Conservation (phyloP, 176 grass and related monocot genomes). For the Raddia distichophylla region DNA sequence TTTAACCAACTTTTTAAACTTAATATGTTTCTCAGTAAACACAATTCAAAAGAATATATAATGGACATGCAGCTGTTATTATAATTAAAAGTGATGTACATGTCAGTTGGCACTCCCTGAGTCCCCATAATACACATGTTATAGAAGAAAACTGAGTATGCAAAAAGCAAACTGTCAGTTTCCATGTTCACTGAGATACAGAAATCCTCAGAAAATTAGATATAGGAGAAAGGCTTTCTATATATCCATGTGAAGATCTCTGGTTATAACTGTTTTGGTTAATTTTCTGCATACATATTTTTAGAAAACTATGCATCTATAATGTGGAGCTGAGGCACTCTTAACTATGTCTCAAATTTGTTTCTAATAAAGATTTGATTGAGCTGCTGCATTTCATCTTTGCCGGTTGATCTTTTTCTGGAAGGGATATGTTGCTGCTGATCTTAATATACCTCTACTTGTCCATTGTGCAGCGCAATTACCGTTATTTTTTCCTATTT, state of each 20-base stretch:
- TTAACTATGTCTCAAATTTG: conserved; percentile 9
- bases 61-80: not conserved
- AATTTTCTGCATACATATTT: not conserved
- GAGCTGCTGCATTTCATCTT: not conserved
- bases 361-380: conserved; percentile 8
- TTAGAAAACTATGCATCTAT: not conserved
- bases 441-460: conserved; percentile 40
- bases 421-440: not conserved
- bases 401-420: not conserved
- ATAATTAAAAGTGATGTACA: not conserved
- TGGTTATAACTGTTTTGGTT: not conserved
- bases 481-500: conserved; percentile 84
- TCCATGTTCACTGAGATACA: conserved; percentile 6
- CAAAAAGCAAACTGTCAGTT: not conserved
- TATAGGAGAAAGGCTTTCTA: not conserved
- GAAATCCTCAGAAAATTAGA: not conserved
- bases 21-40: not conserved
- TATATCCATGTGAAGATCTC: not conserved
- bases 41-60: not conserved
- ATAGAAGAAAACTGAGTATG: conserved; percentile 10
- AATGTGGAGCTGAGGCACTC: not conserved
- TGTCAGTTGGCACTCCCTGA: not conserved
- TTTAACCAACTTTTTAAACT: not conserved
- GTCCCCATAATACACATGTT: not conserved
- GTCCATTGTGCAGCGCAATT: conserved; percentile 71